Evolutionary conservation across 805 yeast genomes (phyloP), one percentile per base, ranked within the genome.

Genomic region (Metschnikowia lunata): DNA sequence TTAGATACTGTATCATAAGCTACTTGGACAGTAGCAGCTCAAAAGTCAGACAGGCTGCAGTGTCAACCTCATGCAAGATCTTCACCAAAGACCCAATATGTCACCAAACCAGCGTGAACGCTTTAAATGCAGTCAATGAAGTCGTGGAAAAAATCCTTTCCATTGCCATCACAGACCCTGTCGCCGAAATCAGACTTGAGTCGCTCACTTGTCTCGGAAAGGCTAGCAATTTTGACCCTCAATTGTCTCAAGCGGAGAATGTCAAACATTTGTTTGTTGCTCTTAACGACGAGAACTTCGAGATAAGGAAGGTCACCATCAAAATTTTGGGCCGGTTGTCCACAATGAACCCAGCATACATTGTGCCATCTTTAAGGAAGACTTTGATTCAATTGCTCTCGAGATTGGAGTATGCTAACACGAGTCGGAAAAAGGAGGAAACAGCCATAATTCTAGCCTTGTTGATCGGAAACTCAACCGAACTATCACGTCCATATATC

Each of bases 181-280:
- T 79, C 4, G 79, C 91, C 1, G 97, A 90, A 46, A 87, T 91
- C 29, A 72, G 99, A 45, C 66, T 86, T 8, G 90, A 86, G 49
- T 88, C 91, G 0, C 68, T 93, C 45, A 75, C 76, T 40, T 76
- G 89, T 37, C 69, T 95, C 32, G 68, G 63, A 8, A 58, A 63
- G 29, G 86, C 86, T 31, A 76, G 82, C 2, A 75, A 76, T 46
- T 86, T 91, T 60, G 97, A 93, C 57, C 87, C 96, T 0, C 98
- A 93, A 57, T 65, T 93, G 29, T 88, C 97, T 0, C 98, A 93
- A 61, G 95, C 97, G 0, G 95, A 87, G 47, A 90, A 89, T 61
- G 91, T 90, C 29, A 74, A 88, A 43, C 65, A 90, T 11, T 69
- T 93, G 18, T 88, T 91, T 56, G 86, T 90, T 71, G 91, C 97